Conservation (phyloP, 176 grass and related monocot genomes). For the Echinochloa phyllopogon region DNA sequence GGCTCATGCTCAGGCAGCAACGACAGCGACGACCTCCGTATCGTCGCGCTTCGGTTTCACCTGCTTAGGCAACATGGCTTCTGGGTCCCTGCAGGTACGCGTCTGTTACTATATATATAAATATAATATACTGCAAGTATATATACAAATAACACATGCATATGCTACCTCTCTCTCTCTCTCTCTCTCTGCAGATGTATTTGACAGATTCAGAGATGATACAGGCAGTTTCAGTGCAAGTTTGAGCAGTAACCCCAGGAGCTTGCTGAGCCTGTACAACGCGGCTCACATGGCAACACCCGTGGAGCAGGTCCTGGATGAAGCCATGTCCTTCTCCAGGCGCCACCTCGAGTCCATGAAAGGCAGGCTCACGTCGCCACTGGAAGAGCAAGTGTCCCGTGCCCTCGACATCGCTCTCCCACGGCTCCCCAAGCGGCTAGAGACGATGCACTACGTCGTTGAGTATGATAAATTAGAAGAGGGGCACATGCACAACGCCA, state of each 20-base stretch:
- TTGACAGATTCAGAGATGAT: background rate
- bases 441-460: background rate
- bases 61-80: background rate
- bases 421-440: background rate
- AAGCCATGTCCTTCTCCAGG: conserved; percentile 3
- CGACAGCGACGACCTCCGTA: background rate
- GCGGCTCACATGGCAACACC: background rate
- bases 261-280: conserved; percentile 17
- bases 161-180: too few species aligned
- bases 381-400: background rate
- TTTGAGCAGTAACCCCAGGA: background rate
- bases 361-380: background rate
- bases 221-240: background rate
- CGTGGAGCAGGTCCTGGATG: background rate
- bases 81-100: background rate
- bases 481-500: background rate
- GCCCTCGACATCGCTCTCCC: conserved; percentile 11
- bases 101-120: too few species aligned
- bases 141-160: too few species aligned
- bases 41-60: background rate
- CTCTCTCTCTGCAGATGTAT: background rate
- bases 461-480: conserved; percentile 5
- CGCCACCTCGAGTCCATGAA: background rate
- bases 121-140: too few species aligned
- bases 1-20: background rate